Evolutionary conservation across 106 monocot species (phyloP).

Genomic region (Dendrobium catenatum): DNA sequence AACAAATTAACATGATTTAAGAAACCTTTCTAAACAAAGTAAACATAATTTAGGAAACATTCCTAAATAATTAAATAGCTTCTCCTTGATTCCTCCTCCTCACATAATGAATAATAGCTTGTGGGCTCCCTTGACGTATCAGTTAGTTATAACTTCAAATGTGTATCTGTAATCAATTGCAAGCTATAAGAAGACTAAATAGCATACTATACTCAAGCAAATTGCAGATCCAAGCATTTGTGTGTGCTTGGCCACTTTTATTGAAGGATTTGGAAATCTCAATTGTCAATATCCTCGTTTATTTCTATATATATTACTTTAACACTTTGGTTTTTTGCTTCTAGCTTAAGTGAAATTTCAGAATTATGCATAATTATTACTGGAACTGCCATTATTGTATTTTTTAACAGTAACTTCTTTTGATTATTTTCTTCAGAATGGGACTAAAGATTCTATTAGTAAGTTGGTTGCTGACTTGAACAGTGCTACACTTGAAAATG

Average conservation of each 20-base stretch:
- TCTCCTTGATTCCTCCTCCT: too few relatives aligned
- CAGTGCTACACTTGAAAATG: conserved; percentile 60
- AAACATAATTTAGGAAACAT: too few relatives aligned
- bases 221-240: neutral
- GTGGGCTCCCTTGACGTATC: too few relatives aligned
- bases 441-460: conserved; percentile 80
- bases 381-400: neutral
- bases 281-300: neutral
- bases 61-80: too few relatives aligned
- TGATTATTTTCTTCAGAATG: conserved; percentile 50
- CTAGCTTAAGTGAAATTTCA: neutral
- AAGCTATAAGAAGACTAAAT: neutral
- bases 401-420: conserved; percentile 3
- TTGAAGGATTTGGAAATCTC: neutral
- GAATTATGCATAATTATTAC: neutral
- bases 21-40: too few relatives aligned
- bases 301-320: neutral
- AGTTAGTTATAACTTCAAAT: neutral
- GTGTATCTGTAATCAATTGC: neutral
- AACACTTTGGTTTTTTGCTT: neutral
- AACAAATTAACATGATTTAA: too few relatives aligned
- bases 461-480: conserved; percentile 82
- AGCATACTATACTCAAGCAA: neutral
- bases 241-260: neutral
- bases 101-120: too few relatives aligned